These are phyloP conservation scores for Colletotrichum limetticola DNA, from an alignment of 2,329 filamentous ascomycete genomes.

Conservation along the genomic window DNA sequence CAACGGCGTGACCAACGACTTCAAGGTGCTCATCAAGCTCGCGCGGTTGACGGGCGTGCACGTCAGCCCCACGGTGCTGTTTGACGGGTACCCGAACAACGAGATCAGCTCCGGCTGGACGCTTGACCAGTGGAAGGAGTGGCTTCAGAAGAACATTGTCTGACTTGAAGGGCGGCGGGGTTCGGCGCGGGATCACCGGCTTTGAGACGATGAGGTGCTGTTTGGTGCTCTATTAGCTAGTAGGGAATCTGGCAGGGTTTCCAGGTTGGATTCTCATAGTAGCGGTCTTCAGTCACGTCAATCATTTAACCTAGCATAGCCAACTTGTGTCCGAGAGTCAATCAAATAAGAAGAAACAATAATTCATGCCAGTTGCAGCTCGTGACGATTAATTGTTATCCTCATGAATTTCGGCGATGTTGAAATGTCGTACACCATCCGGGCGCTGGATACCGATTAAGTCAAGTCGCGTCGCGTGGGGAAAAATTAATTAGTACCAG, in stretches of 20 bases:
- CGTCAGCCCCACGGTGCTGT: constrained; percentile 90
- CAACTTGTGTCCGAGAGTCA: not conserved
- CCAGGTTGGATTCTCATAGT: not conserved
- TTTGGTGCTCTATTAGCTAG: not conserved
- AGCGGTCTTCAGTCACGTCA: not conserved
- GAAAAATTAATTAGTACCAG: not conserved
- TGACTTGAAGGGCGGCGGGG: constrained; percentile 39
- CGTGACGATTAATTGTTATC: not conserved
- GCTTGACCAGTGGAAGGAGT: constrained; percentile 85
- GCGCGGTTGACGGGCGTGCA: constrained; percentile 84
- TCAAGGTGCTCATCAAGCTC: constrained; percentile 87
- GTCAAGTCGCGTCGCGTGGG: constrained; percentile 19
- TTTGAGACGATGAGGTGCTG: not conserved
- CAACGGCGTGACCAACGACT: constrained; percentile 84
- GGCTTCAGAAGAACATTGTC: constrained; percentile 70
- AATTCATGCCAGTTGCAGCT: not conserved
- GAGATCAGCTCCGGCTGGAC: constrained; percentile 84
- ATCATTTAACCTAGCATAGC: not conserved
- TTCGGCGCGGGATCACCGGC: not conserved
- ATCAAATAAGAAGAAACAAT: too few relatives aligned
- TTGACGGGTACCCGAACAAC: constrained; percentile 85
- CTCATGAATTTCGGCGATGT: not conserved
- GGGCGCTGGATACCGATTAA: not conserved
- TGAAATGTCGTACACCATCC: not conserved
- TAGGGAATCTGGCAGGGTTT: not conserved